Evolutionary conservation across 1,139 yeast genomes (phyloP).

Genomic region (Arxiozyma slooffiae): DNA sequence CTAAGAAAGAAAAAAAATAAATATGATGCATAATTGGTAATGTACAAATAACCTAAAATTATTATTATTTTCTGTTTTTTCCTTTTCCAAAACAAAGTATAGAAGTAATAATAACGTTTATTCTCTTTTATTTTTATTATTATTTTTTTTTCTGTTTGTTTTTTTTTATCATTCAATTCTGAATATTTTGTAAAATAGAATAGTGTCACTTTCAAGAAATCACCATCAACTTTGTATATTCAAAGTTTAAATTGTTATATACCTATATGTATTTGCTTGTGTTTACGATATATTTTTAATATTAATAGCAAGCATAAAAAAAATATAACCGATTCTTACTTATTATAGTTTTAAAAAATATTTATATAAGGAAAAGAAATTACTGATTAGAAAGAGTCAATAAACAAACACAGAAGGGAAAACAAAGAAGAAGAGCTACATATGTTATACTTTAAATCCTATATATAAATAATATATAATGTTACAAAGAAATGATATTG

Average conservation of each 20-base stretch:
- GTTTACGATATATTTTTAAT: neutral
- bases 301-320: neutral
- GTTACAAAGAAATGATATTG: no score
- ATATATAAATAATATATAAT: neutral
- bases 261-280: neutral
- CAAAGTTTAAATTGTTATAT: neutral
- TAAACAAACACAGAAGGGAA: no score
- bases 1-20: conserved; percentile 2
- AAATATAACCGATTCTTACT: no score
- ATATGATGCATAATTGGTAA: neutral
- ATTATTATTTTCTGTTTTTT: no score
- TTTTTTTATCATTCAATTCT: neutral
- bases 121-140: no score
- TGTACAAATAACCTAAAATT: neutral
- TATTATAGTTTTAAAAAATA: no score
- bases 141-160: neutral
- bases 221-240: neutral
- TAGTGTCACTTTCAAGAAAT: neutral
- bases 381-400: no score
- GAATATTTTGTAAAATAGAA: conserved; percentile 14
- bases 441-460: no score
- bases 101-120: neutral
- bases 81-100: neutral
- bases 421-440: no score
- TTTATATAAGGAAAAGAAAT: neutral